Conservation (phyloP, 768 basidiomycete genomes). For the Krasilnikovozyma curviuscula region DNA sequence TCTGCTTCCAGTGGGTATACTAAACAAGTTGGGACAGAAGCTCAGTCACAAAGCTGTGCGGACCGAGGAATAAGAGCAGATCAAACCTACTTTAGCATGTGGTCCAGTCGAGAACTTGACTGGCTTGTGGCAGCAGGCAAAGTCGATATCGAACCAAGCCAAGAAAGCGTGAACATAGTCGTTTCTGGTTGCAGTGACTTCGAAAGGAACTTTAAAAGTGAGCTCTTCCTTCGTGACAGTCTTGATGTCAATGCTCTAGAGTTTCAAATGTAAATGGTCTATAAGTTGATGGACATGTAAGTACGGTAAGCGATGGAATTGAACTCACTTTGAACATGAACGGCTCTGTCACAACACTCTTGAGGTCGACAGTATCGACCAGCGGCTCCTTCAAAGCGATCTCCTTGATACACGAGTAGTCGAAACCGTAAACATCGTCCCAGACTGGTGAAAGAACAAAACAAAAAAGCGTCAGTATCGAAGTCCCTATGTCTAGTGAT, state of each 20-base stretch:
- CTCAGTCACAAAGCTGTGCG: background rate
- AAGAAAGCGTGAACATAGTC: conserved; percentile 97
- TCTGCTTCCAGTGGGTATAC: conserved; percentile 95
- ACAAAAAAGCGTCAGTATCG: background rate
- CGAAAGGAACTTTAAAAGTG: conserved; percentile 61
- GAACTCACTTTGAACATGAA: conserved; percentile 57
- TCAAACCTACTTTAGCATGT: conserved; percentile 44
- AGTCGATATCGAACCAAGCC: conserved; percentile 95
- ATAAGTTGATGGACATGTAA: background rate
- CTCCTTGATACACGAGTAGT: conserved; percentile 98
- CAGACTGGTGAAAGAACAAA: conserved; percentile 43
- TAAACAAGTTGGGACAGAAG: background rate
- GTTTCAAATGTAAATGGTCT: background rate
- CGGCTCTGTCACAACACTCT: conserved; percentile 83
- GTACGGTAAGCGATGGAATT: background rate
- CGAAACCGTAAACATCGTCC: conserved; percentile 99
- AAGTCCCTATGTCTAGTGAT: conserved; percentile 2
- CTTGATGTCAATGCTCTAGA: conserved; percentile 64
- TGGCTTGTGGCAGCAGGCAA: conserved; percentile 89
- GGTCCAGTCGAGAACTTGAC: conserved; percentile 93
- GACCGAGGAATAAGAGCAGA: background rate
- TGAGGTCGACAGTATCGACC: conserved; percentile 96
- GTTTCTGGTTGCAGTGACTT: conserved; percentile 59
- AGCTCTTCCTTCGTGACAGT: conserved; percentile 93
- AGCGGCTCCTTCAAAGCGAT: conserved; percentile 90